A percentile compares a stretch with the other conserved stretches of the same genome.
Evolutionary conservation across 2,329 filamentous ascomycete genomes (phyloP).

Genomic region (Ophiocordyceps robertsii): DNA sequence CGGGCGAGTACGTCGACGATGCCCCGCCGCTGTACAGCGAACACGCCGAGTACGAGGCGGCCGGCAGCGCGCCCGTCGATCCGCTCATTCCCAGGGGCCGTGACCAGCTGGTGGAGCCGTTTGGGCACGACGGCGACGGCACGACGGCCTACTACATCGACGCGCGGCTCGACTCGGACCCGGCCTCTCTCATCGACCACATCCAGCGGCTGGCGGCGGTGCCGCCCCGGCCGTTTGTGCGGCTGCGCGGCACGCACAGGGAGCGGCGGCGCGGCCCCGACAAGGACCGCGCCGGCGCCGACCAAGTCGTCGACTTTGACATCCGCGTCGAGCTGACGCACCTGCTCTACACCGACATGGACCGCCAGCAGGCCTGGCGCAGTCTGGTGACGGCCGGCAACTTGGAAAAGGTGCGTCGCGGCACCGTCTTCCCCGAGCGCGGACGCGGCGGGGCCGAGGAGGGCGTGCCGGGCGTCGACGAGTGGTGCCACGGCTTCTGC

Average conservation of each 20-base stretch:
- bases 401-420: slow-evolving; percentile 49
- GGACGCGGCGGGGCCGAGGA: slow-evolving; percentile 25
- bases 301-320: slow-evolving; percentile 44
- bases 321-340: slow-evolving; percentile 45
- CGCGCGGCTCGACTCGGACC: slow-evolving; percentile 29
- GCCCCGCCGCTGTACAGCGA: slow-evolving; percentile 32
- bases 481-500: slow-evolving; percentile 60
- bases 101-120: slow-evolving; percentile 11
- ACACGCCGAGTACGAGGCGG: slow-evolving; percentile 12
- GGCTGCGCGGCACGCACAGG: slow-evolving; percentile 38
- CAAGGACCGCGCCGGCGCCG: slow-evolving; percentile 30
- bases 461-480: slow-evolving; percentile 20
- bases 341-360: slow-evolving; percentile 36
- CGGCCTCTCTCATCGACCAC: slow-evolving; percentile 27
- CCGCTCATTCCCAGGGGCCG: slow-evolving; percentile 11
- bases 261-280: slow-evolving; percentile 18
- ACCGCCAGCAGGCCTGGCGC: slow-evolving; percentile 24
- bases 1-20: slow-evolving; percentile 17
- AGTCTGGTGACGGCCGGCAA: slow-evolving; percentile 40
- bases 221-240: slow-evolving; percentile 40
- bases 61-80: slow-evolving; percentile 6
- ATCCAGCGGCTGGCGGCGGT: slow-evolving; percentile 27
- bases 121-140: slow-evolving; percentile 16
- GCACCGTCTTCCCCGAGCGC: slow-evolving; percentile 40
- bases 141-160: slow-evolving; percentile 28